Percentiles rank a stretch among this genome's conserved stretches.
These are phyloP conservation scores for Botrytis tulipae DNA, from an alignment of 2,329 filamentous ascomycete genomes.

Conservation along the genomic window DNA sequence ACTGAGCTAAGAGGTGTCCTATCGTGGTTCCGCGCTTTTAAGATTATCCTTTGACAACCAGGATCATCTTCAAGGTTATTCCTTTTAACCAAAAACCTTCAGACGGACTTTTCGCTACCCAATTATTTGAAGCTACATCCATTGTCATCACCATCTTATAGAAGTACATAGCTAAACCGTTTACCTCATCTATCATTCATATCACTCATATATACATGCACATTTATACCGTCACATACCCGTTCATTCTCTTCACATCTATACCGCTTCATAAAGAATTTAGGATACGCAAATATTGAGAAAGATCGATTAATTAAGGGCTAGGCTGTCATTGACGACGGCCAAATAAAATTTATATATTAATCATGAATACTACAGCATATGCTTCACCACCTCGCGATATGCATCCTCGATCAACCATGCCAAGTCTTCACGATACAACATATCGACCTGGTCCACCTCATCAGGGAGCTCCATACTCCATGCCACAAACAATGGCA, in stretches of 20 bases:
- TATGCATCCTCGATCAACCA: conserved; percentile 25
- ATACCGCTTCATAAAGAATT: neutral
- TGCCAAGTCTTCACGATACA: conserved; percentile 24
- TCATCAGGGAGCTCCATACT: conserved; percentile 23
- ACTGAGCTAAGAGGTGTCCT: conserved; percentile 4
- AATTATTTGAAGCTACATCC: conserved; percentile 15
- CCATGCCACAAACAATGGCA: conserved; percentile 29
- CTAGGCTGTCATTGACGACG: conserved; percentile 8
- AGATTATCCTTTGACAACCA: conserved; percentile 5
- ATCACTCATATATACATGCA: neutral
- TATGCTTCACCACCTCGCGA: conserved; percentile 32
- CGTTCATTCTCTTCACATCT: neutral
- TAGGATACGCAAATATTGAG: neutral
- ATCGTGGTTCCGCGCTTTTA: neutral
- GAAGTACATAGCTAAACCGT: conserved; percentile 2
- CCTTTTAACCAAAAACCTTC: conserved; percentile 9
- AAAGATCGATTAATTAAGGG: neutral
- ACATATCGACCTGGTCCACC: conserved; percentile 24
- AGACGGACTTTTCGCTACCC: conserved; percentile 19
- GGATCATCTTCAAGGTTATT: conserved; percentile 19
- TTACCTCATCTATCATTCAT: neutral
- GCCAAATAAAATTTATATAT: neutral
- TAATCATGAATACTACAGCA: conserved; percentile 28
- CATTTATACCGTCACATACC: neutral
- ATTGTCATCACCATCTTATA: conserved; percentile 10